Base-by-base conservation (phyloP, 2,329 filamentous ascomycete species). In the Colletotrichum tamarilloi region DNA sequence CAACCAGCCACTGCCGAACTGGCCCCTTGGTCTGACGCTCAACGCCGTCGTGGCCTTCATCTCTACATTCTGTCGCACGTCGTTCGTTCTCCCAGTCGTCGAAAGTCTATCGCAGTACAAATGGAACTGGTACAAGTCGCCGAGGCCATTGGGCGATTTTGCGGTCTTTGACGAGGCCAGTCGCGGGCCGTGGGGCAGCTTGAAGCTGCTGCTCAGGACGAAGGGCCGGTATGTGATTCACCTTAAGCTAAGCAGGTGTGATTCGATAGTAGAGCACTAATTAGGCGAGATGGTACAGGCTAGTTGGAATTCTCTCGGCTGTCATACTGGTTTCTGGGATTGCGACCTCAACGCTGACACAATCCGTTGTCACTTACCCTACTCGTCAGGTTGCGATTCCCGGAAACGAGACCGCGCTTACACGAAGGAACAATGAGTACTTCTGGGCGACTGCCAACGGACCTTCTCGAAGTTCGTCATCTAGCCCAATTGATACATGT, bases 1-100 rank as follows among this genome's bases (percentile, higher is more conserved):
- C 42, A 75, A 76, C 28, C 72, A 76, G n/a, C 74, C 75, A 0
- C 73, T 77, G 6, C 78, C 78, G 1, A 68, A 73, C 3, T 76
- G 77, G 75, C 75, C 75, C 4, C 35, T 77, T 11, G 77, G 77
- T 4, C 60, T 79, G 16, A 80, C 78, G 0, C 76, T 80, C 58
- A 81, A 81, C 67, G 79, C 79, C 0, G 63, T 78, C 7, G 65
- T 80, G 9, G 77, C 78, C 5, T 76, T 80, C 63, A 65, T 81
- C 22, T 76, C 78, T 1, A 80, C 78, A 0, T 22, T 78, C 9
- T 74, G 76, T 11, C 76, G 78, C 14, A 68, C 76, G 1, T 72
- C 76, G 3, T 78, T 78, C 52, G 62, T 79, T 26, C 68, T 78
- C 4, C 76, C 78, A 5, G 74, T 80, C 0, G 72, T 75, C 1